These are phyloP conservation scores for Gaeumannomyces sp. DNA, from an alignment of 2,329 filamentous ascomycete genomes.

Conservation along the genomic window DNA sequence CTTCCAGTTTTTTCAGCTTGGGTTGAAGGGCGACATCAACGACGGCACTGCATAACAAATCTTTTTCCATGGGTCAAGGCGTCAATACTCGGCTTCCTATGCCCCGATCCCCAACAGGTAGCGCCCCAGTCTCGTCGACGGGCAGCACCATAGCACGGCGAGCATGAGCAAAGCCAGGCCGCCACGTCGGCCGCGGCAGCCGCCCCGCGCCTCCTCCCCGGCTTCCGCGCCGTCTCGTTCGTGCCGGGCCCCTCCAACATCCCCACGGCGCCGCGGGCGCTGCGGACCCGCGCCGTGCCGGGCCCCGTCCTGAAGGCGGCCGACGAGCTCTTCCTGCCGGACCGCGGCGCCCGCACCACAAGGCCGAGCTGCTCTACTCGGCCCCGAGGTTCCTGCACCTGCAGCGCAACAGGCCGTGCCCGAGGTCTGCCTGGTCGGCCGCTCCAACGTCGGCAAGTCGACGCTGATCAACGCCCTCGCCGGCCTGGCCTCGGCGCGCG, in stretches of 20 bases:
- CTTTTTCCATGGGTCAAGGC: too few relatives aligned
- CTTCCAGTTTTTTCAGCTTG: too few relatives aligned
- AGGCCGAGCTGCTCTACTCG: conserved; percentile 40
- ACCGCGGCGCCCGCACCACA: conserved; percentile 1
- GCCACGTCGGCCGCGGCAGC: neutral
- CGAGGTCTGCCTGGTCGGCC: conserved; percentile 72
- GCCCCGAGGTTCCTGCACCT: conserved; percentile 42
- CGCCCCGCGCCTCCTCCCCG: neutral
- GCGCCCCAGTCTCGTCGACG: too few relatives aligned
- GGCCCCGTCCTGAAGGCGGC: conserved; percentile 2
- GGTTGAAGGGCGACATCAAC: too few relatives aligned
- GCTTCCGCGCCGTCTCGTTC: conserved; percentile 2
- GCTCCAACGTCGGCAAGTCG: conserved; percentile 86
- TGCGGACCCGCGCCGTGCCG: conserved; percentile 11
- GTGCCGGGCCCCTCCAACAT: conserved; percentile 7
- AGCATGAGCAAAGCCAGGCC: too few relatives aligned
- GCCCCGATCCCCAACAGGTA: too few relatives aligned
- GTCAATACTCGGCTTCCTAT: too few relatives aligned
- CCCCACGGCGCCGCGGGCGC: neutral
- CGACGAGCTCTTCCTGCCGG: conserved; percentile 20
- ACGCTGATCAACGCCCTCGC: conserved; percentile 80
- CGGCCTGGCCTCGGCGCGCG: conserved; percentile 27
- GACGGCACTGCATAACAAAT: too few relatives aligned
- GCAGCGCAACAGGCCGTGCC: conserved; percentile 44
- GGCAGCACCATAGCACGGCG: too few relatives aligned